A percentile compares a stretch with the other conserved stretches of the same genome.
Conservation (phyloP, 441 rosid genomes). For the Populus hybrid region DNA sequence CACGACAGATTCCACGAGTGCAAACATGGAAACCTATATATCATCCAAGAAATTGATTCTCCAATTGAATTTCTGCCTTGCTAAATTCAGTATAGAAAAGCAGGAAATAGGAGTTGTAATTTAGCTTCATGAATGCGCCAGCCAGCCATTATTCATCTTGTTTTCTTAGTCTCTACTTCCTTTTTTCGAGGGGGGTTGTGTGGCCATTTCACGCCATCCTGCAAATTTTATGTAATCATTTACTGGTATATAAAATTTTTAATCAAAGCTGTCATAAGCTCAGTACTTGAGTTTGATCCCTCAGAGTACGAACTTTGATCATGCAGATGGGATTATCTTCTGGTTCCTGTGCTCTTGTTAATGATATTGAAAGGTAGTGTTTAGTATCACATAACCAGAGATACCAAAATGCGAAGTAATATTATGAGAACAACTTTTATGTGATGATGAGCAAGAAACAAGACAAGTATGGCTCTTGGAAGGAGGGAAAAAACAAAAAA, state of each 20-base stretch:
- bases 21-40: conserved; percentile 3
- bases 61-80: not conserved
- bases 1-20: not conserved
- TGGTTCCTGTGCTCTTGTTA: not conserved
- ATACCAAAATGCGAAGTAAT: too few species aligned
- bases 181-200: not conserved
- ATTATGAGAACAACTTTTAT: too few species aligned
- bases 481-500: not conserved
- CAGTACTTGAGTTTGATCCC: not conserved
- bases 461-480: not conserved
- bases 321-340: not conserved
- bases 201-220: conserved; percentile 7
- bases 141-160: not conserved
- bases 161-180: not conserved
- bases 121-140: conserved; percentile 4
- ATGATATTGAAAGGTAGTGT: not conserved
- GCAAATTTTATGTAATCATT: conserved; percentile 17
- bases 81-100: conserved; percentile 4
- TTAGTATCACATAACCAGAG: not conserved
- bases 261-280: not conserved
- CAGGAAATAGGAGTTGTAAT: conserved; percentile 9
- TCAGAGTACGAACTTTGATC: not conserved
- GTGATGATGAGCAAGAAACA: not conserved
- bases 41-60: not conserved
- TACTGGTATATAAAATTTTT: not conserved